Percentiles rank a stretch among this genome's conserved stretches.
Evolutionary conservation across 2,329 filamentous ascomycete species (phyloP).

Genomic region (Curvularia sp.): DNA sequence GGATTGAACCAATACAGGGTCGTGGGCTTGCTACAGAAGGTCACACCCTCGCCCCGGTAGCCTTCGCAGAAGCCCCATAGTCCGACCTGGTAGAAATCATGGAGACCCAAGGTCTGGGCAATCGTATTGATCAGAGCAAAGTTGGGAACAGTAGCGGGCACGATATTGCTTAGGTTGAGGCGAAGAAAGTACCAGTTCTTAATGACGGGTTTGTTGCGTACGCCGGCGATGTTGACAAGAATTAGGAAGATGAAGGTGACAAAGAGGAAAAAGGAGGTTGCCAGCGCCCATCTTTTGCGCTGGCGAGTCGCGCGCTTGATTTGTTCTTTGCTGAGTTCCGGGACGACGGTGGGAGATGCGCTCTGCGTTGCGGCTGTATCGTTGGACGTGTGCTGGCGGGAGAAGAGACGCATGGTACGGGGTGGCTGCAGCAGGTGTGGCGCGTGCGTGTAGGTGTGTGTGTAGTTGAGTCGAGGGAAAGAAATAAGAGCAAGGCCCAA

Average conservation of each 20-base stretch:
- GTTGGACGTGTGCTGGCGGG: constrained; percentile 29
- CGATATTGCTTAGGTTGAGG: constrained; percentile 81
- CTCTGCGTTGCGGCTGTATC: constrained; percentile 23
- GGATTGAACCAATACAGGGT: constrained; percentile 91
- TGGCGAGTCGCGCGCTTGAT: constrained; percentile 54
- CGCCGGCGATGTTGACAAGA: constrained; percentile 81
- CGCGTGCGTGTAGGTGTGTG: neutral
- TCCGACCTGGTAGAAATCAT: constrained; percentile 94
- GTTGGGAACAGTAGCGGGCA: constrained; percentile 75
- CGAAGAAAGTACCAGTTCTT: constrained; percentile 82
- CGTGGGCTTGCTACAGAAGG: constrained; percentile 73
- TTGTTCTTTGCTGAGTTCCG: constrained; percentile 47
- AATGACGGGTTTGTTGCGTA: constrained; percentile 66
- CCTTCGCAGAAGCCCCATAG: constrained; percentile 94
- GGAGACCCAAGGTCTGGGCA: constrained; percentile 82
- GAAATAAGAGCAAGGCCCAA: constrained; percentile 1
- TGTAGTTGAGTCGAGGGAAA: neutral
- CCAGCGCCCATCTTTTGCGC: constrained; percentile 67
- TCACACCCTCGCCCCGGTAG: constrained; percentile 76
- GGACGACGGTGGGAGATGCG: constrained; percentile 27
- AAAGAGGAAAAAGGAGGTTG: constrained; percentile 74
- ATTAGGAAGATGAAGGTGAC: constrained; percentile 79
- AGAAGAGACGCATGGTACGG: constrained; percentile 34
- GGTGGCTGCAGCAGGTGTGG: neutral
- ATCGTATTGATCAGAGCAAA: constrained; percentile 83